Percentiles rank a stretch among this genome's conserved stretches.
Evolutionary conservation across 352 stramenopile species (phyloP).

Genomic region (Pythium pyrilobum): DNA sequence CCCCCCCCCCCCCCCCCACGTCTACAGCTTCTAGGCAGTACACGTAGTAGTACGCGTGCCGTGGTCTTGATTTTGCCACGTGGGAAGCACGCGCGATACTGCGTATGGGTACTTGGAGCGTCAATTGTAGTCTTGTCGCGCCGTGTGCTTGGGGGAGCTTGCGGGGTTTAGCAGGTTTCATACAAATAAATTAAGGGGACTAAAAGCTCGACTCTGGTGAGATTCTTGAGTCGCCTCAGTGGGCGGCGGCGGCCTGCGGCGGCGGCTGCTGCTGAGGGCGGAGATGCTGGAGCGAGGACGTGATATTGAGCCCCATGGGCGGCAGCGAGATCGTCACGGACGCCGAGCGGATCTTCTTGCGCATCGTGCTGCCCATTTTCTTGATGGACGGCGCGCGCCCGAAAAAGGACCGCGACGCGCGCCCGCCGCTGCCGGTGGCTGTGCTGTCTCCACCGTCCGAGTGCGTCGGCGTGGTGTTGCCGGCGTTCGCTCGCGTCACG

Average conservation of each 20-base stretch:
- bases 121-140: no score
- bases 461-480: constrained; percentile 8
- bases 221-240: constrained; percentile 3
- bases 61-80: no score
- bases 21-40: background rate
- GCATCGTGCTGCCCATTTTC: constrained; percentile 49
- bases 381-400: constrained; percentile 51
- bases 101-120: no score
- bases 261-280: constrained; percentile 21
- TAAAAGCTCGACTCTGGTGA: no score
- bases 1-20: background rate
- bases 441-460: constrained; percentile 11
- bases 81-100: no score
- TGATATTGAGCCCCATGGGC: constrained; percentile 58
- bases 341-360: constrained; percentile 61
- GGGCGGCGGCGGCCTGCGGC: background rate
- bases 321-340: constrained; percentile 70
- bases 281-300: constrained; percentile 50
- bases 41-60: no score
- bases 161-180: no score
- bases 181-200: constrained; percentile 3
- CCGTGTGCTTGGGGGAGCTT: no score
- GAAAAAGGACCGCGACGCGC: constrained; percentile 33
- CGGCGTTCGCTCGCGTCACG: constrained; percentile 13
- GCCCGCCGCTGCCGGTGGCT: constrained; percentile 13